Conservation (phyloP, 441 rosid species). For the Bruguiera hainesii region DNA sequence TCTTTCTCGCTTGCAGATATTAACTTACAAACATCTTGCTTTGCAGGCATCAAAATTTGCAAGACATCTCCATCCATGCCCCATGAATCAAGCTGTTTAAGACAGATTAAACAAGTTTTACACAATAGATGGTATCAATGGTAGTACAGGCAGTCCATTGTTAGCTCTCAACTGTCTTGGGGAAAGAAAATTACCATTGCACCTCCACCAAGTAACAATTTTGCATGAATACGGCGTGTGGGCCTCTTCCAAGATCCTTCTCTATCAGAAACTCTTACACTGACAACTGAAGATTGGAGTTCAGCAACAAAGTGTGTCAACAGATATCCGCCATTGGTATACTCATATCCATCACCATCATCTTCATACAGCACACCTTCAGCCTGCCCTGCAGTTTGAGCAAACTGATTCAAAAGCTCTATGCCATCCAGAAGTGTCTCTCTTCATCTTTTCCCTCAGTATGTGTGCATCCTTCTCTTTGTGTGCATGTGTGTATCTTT, state of each 20-base stretch:
- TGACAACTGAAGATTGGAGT: conserved; percentile 55
- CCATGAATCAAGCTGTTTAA: conserved; percentile 70
- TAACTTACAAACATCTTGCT: conserved; percentile 41
- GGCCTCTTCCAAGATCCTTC: conserved; percentile 97
- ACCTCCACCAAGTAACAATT: conserved; percentile 77
- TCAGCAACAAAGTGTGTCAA: conserved; percentile 70
- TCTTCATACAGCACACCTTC: conserved; percentile 81
- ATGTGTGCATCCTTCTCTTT: not conserved
- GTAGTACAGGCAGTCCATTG: not conserved
- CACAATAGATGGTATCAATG: not conserved
- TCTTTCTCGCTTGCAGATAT: conserved; percentile 50
- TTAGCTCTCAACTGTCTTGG: not conserved
- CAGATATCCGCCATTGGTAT: conserved; percentile 58
- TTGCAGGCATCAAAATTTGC: conserved; percentile 62
- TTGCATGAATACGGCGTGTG: conserved; percentile 62
- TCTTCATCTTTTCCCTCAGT: not conserved
- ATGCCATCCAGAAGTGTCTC: not conserved
- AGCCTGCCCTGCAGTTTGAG: conserved; percentile 58
- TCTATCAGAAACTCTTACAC: conserved; percentile 52
- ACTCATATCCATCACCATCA: conserved; percentile 91
- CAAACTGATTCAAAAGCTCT: conserved; percentile 5
- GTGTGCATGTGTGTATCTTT: not conserved
- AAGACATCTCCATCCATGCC: conserved; percentile 84
- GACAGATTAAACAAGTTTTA: conserved; percentile 18
- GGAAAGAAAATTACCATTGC: conserved; percentile 54